A percentile compares a stretch with the other conserved stretches of the same genome.
Conservation (phyloP, 2,329 filamentous ascomycete species). For the Colletotrichum magnum region DNA sequence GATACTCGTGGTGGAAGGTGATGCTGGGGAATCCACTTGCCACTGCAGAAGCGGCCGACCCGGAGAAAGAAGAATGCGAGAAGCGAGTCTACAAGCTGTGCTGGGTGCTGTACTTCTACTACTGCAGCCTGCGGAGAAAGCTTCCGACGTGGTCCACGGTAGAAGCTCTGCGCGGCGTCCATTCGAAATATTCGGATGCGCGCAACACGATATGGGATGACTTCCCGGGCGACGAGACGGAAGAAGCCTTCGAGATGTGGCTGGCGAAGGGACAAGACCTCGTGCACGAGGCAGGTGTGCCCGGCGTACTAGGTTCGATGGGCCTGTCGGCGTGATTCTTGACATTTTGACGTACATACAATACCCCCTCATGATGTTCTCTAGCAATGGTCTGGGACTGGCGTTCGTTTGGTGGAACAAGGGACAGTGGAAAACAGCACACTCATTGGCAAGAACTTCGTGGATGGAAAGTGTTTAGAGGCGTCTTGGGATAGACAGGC, state of each 20-base stretch:
- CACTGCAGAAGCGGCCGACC: conserved; percentile 51
- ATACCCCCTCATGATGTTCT: neutral
- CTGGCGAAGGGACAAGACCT: conserved; percentile 54
- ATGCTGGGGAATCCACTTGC: conserved; percentile 49
- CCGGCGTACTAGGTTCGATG: conserved; percentile 29
- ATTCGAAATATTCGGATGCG: conserved; percentile 57
- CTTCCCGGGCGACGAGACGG: conserved; percentile 54
- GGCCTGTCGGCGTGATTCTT: conserved; percentile 4
- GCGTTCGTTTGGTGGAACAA: neutral
- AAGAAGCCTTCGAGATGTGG: conserved; percentile 56
- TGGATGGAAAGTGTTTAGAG: no score
- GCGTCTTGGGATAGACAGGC: neutral
- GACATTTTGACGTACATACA: neutral
- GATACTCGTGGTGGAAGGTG: conserved; percentile 59
- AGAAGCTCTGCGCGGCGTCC: conserved; percentile 52
- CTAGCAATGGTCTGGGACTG: neutral
- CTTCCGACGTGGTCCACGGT: conserved; percentile 54
- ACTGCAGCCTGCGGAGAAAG: conserved; percentile 57
- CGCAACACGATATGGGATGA: conserved; percentile 56
- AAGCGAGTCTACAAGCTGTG: conserved; percentile 57
- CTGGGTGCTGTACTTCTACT: conserved; percentile 61
- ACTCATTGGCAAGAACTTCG: neutral
- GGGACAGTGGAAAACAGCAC: neutral
- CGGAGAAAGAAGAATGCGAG: conserved; percentile 54
- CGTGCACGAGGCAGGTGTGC: conserved; percentile 55